Evolutionary conservation across 2,329 filamentous ascomycete species (phyloP).

Genomic region (Alternaria brassicae): DNA sequence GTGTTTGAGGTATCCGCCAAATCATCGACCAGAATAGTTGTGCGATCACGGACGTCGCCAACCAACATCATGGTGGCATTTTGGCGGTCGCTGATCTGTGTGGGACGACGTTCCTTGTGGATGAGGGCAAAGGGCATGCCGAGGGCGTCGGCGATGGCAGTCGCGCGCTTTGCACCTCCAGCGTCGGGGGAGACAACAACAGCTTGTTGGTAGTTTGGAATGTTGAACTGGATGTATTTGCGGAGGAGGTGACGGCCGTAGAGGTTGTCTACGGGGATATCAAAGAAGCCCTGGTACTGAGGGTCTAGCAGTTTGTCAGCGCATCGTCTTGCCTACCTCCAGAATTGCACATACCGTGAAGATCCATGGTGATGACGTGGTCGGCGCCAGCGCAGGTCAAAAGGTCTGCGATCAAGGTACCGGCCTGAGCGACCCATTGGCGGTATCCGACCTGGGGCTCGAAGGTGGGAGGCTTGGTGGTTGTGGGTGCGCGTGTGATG

Average conservation of each 20-base stretch:
- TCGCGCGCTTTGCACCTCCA: slow-evolving; percentile 94
- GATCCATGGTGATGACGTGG: slow-evolving; percentile 96
- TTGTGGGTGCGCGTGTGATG: slow-evolving; percentile 31
- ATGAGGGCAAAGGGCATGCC: slow-evolving; percentile 97
- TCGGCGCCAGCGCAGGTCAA: slow-evolving; percentile 95
- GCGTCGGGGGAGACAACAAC: slow-evolving; percentile 97
- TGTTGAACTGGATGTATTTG: slow-evolving; percentile 77
- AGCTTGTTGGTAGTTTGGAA: slow-evolving; percentile 82
- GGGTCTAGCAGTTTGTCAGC: slow-evolving; percentile 69
- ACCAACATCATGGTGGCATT: slow-evolving; percentile 92
- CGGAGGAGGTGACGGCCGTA: slow-evolving; percentile 80
- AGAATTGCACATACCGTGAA: slow-evolving; percentile 52
- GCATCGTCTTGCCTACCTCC: background rate
- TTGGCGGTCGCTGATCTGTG: slow-evolving; percentile 82
- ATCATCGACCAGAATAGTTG: slow-evolving; percentile 92
- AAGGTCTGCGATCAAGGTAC: slow-evolving; percentile 91
- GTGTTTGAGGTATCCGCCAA: slow-evolving; percentile 96
- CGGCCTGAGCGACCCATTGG: slow-evolving; percentile 98
- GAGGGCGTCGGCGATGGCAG: slow-evolving; percentile 89
- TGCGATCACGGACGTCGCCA: slow-evolving; percentile 79
- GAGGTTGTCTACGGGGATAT: slow-evolving; percentile 97
- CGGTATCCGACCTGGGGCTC: slow-evolving; percentile 92
- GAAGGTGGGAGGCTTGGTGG: slow-evolving; percentile 64
- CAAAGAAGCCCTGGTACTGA: slow-evolving; percentile 98
- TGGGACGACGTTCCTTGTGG: slow-evolving; percentile 95